Evolutionary conservation across 192 early-diverging fungal genomes (phyloP).

Genomic region (Linnemannia exigua): DNA sequence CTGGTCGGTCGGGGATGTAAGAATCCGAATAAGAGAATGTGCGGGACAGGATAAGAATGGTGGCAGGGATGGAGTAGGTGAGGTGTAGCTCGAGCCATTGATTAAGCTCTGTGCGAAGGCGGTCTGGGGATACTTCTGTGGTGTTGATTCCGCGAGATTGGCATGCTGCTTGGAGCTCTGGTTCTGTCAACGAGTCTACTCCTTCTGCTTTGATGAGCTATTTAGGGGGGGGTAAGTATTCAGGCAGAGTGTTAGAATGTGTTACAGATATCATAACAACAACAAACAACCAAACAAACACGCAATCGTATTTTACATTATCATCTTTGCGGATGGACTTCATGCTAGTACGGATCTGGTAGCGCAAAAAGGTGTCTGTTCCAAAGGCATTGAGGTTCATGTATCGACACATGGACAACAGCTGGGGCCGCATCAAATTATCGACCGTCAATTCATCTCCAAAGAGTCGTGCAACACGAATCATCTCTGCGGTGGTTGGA

Average conservation of each 20-base stretch:
- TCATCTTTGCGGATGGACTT: constrained; percentile 91
- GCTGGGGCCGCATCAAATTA: constrained; percentile 93
- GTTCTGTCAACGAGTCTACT: constrained; percentile 88
- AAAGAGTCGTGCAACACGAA: constrained; percentile 90
- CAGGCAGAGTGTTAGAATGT: background rate
- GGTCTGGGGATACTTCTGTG: constrained; percentile 90
- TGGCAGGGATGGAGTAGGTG: constrained; percentile 91
- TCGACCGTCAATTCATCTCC: constrained; percentile 95
- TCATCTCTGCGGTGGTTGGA: constrained; percentile 84
- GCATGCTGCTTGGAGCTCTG: constrained; percentile 91
- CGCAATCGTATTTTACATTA: too few species aligned
- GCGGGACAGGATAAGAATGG: constrained; percentile 90
- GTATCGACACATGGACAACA: constrained; percentile 95
- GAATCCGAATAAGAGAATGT: constrained; percentile 83
- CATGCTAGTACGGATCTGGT: constrained; percentile 93
- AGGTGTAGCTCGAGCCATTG: constrained; percentile 98
- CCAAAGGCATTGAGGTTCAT: constrained; percentile 98
- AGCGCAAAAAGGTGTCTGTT: constrained; percentile 93
- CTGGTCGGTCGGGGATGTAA: constrained; percentile 57
- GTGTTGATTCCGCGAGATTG: constrained; percentile 90
- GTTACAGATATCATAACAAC: too few species aligned
- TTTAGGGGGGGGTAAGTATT: background rate
- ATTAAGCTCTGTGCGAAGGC: constrained; percentile 86
- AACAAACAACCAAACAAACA: too few species aligned
- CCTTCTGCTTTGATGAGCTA: constrained; percentile 89